These are phyloP conservation scores for Zanthoxylum bungeanum DNA, from an alignment of 345 rosid species.

Conservation along the genomic window DNA sequence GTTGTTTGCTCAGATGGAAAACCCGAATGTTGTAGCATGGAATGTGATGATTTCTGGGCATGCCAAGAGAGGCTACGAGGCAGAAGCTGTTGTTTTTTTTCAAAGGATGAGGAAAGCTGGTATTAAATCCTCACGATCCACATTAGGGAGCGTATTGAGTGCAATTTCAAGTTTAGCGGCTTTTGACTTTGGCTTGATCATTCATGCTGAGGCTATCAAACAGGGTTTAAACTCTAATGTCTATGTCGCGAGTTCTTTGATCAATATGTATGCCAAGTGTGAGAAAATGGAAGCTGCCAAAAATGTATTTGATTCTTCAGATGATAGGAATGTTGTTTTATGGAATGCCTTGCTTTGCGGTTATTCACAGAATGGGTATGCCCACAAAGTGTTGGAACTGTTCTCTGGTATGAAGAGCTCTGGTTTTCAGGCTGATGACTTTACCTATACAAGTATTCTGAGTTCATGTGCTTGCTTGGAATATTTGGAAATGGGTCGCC, in stretches of 20 bases:
- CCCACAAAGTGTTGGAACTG: constrained; percentile 46
- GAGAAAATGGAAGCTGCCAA: constrained; percentile 62
- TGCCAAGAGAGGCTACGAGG: constrained; percentile 63
- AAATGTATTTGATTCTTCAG: constrained; percentile 56
- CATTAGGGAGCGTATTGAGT: constrained; percentile 82
- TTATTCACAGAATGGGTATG: constrained; percentile 66
- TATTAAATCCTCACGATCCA: constrained; percentile 72
- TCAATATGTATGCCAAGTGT: constrained; percentile 81
- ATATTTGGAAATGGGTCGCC: constrained; percentile 55
- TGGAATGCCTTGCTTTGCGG: constrained; percentile 93
- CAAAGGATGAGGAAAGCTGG: constrained; percentile 62
- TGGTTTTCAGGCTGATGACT: constrained; percentile 72
- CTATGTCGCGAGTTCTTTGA: constrained; percentile 87
- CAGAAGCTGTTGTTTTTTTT: constrained; percentile 51
- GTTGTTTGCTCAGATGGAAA: constrained; percentile 56
- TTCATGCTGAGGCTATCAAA: constrained; percentile 88
- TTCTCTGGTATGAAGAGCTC: constrained; percentile 59
- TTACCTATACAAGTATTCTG: constrained; percentile 81
- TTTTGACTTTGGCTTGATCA: constrained; percentile 59
- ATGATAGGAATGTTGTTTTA: constrained; percentile 72
- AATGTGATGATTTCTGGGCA: constrained; percentile 95
- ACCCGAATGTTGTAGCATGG: constrained; percentile 83
- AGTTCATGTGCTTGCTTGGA: constrained; percentile 75
- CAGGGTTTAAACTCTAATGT: constrained; percentile 72
- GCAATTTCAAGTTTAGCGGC: constrained; percentile 56